These are phyloP conservation scores for Kurtzmaniella quercitrusa DNA, from an alignment of 1,139 yeast genomes.

Conservation along the genomic window DNA sequence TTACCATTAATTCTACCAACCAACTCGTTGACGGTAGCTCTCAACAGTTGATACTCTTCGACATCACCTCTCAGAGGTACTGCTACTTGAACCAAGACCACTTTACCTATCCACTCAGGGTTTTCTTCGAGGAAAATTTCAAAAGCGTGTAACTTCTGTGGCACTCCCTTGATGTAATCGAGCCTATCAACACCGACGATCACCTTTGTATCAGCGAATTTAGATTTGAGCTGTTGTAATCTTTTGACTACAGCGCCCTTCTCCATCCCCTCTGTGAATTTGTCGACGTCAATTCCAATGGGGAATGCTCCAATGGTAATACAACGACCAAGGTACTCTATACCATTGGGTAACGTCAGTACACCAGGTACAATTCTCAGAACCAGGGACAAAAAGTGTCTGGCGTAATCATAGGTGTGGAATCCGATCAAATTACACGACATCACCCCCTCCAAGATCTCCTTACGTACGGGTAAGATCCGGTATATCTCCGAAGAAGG, in stretches of 20 bases:
- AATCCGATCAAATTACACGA: constrained; percentile 95
- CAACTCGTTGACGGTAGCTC: constrained; percentile 92
- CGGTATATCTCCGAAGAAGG: constrained; percentile 96
- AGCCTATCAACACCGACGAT: constrained; percentile 95
- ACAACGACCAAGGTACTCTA: constrained; percentile 68
- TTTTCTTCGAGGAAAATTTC: constrained; percentile 88
- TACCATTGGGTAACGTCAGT: constrained; percentile 87
- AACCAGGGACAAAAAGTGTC: constrained; percentile 93
- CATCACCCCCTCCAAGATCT: constrained; percentile 84
- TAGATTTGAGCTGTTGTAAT: constrained; percentile 55
- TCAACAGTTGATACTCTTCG: constrained; percentile 90
- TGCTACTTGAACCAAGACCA: constrained; percentile 92
- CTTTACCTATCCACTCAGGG: constrained; percentile 98
- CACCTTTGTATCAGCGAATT: constrained; percentile 68
- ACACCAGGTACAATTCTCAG: constrained; percentile 72
- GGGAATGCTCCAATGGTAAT: constrained; percentile 96
- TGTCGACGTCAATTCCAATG: constrained; percentile 94
- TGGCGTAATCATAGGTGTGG: constrained; percentile 99
- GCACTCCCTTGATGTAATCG: constrained; percentile 96
- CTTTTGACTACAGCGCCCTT: constrained; percentile 61
- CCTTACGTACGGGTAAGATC: constrained; percentile 91
- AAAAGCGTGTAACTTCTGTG: constrained; percentile 93
- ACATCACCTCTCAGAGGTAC: constrained; percentile 98
- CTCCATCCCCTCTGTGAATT: constrained; percentile 75
- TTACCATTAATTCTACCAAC: constrained; percentile 96